phyloP scores from a whole-genome alignment of 2,329 filamentous ascomycete genomes.

The Aspergillus fijiensis region DNA sequence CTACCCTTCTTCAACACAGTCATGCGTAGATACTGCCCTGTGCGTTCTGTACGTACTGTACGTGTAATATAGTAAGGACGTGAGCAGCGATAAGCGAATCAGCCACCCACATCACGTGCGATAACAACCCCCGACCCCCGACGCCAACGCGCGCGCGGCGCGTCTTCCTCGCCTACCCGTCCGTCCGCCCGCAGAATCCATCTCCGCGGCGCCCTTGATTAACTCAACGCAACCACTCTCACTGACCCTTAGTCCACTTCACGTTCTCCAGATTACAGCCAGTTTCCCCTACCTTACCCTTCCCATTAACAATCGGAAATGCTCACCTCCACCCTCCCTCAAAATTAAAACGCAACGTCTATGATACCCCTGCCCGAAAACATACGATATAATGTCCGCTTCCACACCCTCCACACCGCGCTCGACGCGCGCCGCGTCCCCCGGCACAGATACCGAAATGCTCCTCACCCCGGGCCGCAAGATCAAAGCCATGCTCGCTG shows the following conservation, averaged over 20 bases:
- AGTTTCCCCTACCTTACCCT: too few species aligned
- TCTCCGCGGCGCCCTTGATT: constrained; percentile 15
- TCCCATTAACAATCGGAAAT: too few species aligned
- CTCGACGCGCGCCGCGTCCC: constrained; percentile 34
- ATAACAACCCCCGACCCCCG: constrained; percentile 7
- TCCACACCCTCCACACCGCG: constrained; percentile 32
- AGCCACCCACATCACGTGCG: constrained; percentile 13
- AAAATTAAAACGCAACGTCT: not conserved
- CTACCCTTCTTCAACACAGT: too few species aligned
- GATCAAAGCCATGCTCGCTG: constrained; percentile 51
- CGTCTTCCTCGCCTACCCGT: not conserved
- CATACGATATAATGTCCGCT: constrained; percentile 20
- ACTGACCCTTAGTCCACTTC: too few species aligned
- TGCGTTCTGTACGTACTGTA: too few species aligned
- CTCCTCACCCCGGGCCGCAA: constrained; percentile 47
- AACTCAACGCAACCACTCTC: not conserved
- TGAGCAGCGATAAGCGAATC: not conserved
- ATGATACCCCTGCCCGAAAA: constrained; percentile 3
- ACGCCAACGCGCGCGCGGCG: constrained; percentile 11
- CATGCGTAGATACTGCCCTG: too few species aligned
- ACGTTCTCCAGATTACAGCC: too few species aligned
- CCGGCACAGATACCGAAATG: constrained; percentile 29
- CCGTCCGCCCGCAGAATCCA: constrained; percentile 2
- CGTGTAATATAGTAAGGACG: too few species aligned
- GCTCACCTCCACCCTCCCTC: too few species aligned